Conservation (phyloP, 192 early-diverging fungal species). For the Rhizophagus clarus region DNA sequence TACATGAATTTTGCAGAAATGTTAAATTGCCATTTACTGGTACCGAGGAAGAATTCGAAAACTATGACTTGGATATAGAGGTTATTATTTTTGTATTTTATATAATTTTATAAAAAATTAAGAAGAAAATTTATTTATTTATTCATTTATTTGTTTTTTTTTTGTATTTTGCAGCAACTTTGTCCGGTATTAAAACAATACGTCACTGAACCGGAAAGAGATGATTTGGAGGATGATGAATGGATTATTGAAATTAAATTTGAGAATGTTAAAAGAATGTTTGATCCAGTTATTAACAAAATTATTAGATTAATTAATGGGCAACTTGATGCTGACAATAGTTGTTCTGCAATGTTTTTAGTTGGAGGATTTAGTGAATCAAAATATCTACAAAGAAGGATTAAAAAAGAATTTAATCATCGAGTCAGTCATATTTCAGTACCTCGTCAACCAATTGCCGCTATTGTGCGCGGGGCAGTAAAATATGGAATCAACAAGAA, state of each 20-base stretch:
- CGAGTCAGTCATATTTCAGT: slow-evolving; percentile 45
- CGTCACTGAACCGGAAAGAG: not conserved
- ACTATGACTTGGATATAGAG: slow-evolving; percentile 1
- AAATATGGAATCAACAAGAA: slow-evolving; percentile 33
- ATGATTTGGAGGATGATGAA: not conserved
- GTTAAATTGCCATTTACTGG: slow-evolving; percentile 22
- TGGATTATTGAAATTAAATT: slow-evolving; percentile 20
- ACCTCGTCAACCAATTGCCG: slow-evolving; percentile 52
- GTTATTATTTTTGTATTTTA: no score
- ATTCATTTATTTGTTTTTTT: not conserved
- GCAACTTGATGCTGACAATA: slow-evolving; percentile 41
- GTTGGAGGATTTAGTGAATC: slow-evolving; percentile 54
- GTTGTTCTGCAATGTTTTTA: slow-evolving; percentile 48
- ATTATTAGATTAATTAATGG: slow-evolving; percentile 47
- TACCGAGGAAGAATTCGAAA: not conserved
- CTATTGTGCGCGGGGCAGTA: slow-evolving; percentile 55
- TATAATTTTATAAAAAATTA: no score
- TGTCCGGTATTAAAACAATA: slow-evolving; percentile 9
- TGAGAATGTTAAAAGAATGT: slow-evolving; percentile 42
- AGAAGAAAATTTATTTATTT: no score
- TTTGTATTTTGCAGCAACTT: not conserved
- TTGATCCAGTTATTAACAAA: slow-evolving; percentile 44
- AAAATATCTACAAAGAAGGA: slow-evolving; percentile 48
- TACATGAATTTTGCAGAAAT: slow-evolving; percentile 10
- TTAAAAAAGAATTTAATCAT: slow-evolving; percentile 46